phyloP scores from a whole-genome alignment of 129 eudicot species.

The Cynara cardunculus region DNA sequence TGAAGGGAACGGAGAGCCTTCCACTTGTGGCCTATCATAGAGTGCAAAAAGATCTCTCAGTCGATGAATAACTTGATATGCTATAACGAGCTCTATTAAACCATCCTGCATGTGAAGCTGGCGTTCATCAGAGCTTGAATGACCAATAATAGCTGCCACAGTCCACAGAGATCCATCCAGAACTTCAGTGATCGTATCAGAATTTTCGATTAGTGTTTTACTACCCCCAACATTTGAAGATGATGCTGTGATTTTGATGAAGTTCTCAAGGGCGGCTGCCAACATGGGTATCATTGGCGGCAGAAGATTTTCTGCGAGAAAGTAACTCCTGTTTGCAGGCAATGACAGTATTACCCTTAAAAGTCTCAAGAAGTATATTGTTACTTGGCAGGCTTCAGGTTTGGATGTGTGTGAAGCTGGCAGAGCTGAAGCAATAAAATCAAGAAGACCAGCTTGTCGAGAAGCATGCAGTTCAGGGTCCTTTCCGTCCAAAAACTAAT shows the following conservation, averaged over 20 bases:
- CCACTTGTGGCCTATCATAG: constrained; percentile 92
- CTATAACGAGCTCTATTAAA: constrained; percentile 72
- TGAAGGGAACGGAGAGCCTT: constrained; percentile 96
- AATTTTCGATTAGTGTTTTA: constrained; percentile 54
- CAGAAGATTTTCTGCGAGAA: constrained; percentile 80
- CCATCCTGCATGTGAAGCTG: constrained; percentile 90
- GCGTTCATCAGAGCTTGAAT: constrained; percentile 55
- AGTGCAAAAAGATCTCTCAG: constrained; percentile 90
- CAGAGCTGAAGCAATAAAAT: constrained; percentile 90
- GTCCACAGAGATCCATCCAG: constrained; percentile 81
- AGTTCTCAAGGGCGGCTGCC: constrained; percentile 88
- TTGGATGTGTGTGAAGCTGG: constrained; percentile 96
- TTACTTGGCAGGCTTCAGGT: constrained; percentile 96
- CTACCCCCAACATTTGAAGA: constrained; percentile 37
- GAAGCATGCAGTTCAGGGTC: constrained; percentile 91
- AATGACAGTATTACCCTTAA: constrained; percentile 59
- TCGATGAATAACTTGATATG: constrained; percentile 87
- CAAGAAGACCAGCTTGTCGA: constrained; percentile 94
- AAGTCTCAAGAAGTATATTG: constrained; percentile 78
- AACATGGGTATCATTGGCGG: constrained; percentile 93
- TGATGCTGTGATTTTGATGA: constrained; percentile 84
- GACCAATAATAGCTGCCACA: constrained; percentile 70
- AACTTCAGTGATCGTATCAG: constrained; percentile 71
- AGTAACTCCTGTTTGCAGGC: constrained; percentile 70
- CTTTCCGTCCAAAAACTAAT: constrained; percentile 83